A percentile compares a stretch with the other conserved stretches of the same genome.
Conservation (phyloP, 495 filamentous ascomycete genomes). For the Aspergillus bridgeri region DNA sequence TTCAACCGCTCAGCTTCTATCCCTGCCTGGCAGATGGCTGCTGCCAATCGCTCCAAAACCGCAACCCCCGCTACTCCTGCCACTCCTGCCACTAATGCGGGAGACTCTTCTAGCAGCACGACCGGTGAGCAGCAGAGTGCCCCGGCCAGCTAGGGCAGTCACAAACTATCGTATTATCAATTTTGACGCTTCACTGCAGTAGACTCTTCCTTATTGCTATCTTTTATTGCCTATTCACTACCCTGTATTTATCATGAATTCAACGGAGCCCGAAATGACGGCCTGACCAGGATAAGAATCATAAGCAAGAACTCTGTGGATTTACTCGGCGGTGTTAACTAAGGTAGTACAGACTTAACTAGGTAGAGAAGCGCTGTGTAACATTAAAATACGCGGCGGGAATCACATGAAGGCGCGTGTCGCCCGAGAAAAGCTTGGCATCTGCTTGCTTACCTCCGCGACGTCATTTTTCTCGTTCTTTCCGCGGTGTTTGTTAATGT, state of each 20-base stretch:
- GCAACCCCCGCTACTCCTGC: conserved; percentile 31
- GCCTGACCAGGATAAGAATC: neutral
- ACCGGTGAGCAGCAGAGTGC: conserved; percentile 30
- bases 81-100: conserved; percentile 14
- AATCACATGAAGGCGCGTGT: neutral
- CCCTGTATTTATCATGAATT: conserved; percentile 2
- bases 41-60: conserved; percentile 56
- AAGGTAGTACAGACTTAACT: too few species aligned
- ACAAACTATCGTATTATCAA: neutral
- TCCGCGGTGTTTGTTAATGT: too few species aligned
- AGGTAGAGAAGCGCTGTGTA: too few species aligned
- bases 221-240: conserved; percentile 3
- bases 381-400: too few species aligned
- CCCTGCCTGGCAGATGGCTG: conserved; percentile 85
- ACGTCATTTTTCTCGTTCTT: conserved; percentile 1
- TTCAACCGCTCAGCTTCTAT: conserved; percentile 65
- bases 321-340: neutral
- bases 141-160: conserved; percentile 25
- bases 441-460: neutral
- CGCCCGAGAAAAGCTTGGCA: conserved; percentile 8
- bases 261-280: neutral
- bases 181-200: conserved; percentile 11
- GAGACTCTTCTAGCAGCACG: conserved; percentile 16
- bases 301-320: neutral
- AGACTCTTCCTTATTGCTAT: conserved; percentile 13